These are phyloP conservation scores for Achaetomium macrosporum DNA, from an alignment of 2,329 filamentous ascomycete species.

Conservation along the genomic window DNA sequence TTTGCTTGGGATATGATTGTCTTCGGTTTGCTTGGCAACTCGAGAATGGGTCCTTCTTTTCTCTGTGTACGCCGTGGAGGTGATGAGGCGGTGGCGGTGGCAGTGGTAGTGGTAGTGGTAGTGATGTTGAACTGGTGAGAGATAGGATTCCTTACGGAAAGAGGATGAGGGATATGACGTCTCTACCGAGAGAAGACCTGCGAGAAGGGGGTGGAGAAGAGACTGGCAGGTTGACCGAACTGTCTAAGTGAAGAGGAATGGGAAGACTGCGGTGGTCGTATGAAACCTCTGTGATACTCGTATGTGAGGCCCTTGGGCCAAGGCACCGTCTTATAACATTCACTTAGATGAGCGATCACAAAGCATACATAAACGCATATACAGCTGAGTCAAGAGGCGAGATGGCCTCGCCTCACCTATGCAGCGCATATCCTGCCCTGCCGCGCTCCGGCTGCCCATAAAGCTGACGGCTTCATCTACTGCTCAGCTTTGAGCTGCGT, in stretches of 20 bases:
- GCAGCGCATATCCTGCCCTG: constrained; percentile 3
- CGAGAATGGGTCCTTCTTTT: no score
- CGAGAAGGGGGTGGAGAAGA: neutral
- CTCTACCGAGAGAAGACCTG: neutral
- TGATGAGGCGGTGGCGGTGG: neutral
- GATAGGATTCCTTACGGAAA: no score
- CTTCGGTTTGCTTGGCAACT: neutral
- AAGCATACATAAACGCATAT: neutral
- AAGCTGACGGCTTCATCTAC: constrained; percentile 4
- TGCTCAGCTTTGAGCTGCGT: constrained; percentile 11
- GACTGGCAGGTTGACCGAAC: neutral
- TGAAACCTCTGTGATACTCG: neutral
- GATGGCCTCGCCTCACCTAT: constrained; percentile 9
- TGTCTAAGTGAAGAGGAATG: neutral
- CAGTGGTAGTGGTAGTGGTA: neutral
- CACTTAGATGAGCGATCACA: constrained; percentile 3
- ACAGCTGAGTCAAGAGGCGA: constrained; percentile 15
- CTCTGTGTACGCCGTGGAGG: neutral
- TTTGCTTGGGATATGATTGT: neutral
- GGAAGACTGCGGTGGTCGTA: neutral
- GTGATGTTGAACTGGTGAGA: neutral
- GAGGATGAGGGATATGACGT: neutral
- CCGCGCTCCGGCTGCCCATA: neutral
- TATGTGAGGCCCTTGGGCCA: neutral
- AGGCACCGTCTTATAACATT: constrained; percentile 3